phyloP scores from a whole-genome alignment of 2,329 filamentous ascomycete genomes.

The Fusarium tuaranense region DNA sequence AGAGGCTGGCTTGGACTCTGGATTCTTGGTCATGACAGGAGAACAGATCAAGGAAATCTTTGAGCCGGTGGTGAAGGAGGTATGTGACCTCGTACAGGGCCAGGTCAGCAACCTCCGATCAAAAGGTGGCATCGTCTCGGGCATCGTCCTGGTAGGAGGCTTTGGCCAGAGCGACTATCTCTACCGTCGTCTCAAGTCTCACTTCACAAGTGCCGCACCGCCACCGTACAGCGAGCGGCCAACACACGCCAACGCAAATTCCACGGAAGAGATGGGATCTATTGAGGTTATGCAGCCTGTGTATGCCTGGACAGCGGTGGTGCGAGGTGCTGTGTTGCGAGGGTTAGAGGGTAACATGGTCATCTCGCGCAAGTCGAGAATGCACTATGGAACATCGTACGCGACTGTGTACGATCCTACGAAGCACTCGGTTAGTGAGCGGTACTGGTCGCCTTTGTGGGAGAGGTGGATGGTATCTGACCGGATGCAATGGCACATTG shows the following conservation, averaged over 20 bases:
- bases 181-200: slow-evolving; percentile 76
- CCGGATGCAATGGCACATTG: slow-evolving; percentile 88
- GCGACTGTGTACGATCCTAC: slow-evolving; percentile 83
- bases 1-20: slow-evolving; percentile 78
- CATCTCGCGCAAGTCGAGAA: slow-evolving; percentile 77
- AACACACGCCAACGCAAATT: slow-evolving; percentile 68
- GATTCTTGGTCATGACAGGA: slow-evolving; percentile 79
- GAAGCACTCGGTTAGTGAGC: slow-evolving; percentile 77
- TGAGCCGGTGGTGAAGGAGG: slow-evolving; percentile 78
- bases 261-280: slow-evolving; percentile 63
- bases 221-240: slow-evolving; percentile 77
- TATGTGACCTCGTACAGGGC: slow-evolving; percentile 75
- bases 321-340: slow-evolving; percentile 79
- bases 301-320: slow-evolving; percentile 85
- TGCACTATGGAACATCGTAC: slow-evolving; percentile 85
- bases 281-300: slow-evolving; percentile 86
- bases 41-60: slow-evolving; percentile 79
- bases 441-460: slow-evolving; percentile 85
- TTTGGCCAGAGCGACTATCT: slow-evolving; percentile 85
- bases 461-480: slow-evolving; percentile 87
- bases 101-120: slow-evolving; percentile 73
- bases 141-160: slow-evolving; percentile 85
- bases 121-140: slow-evolving; percentile 73
- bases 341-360: slow-evolving; percentile 85
- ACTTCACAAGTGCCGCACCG: slow-evolving; percentile 71